A percentile compares a stretch with the other conserved stretches of the same genome.
These are phyloP conservation scores for Gynostemma pentaphyllum DNA, from an alignment of 306 rosid genomes.

Conservation along the genomic window DNA sequence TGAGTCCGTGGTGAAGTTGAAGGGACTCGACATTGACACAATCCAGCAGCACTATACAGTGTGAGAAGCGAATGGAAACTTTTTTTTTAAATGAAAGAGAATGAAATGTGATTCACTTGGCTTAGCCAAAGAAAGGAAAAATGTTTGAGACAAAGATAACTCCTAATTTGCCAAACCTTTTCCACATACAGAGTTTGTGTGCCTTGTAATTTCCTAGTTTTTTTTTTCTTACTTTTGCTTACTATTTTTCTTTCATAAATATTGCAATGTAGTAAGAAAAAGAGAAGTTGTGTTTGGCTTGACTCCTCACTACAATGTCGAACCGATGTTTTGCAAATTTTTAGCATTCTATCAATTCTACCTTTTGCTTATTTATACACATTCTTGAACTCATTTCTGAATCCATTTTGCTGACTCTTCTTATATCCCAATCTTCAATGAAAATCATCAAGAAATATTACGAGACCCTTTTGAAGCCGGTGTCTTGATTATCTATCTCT, in stretches of 20 bases:
- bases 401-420: no score
- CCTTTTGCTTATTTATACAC: no score
- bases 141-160: constrained; percentile 1
- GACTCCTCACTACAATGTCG: background rate
- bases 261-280: constrained; percentile 9
- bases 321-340: background rate
- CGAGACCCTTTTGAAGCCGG: background rate
- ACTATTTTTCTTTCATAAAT: constrained; percentile 11
- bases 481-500: background rate
- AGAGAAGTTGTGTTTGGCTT: background rate
- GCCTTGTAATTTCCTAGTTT: constrained; percentile 13
- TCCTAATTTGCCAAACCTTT: background rate
- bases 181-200: constrained; percentile 10
- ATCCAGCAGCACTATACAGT: constrained; percentile 97
- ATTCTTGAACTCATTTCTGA: no score
- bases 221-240: no score
- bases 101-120: constrained; percentile 1
- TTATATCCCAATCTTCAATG: no score
- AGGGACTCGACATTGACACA: constrained; percentile 84
- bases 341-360: background rate
- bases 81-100: background rate
- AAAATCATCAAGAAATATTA: no score
- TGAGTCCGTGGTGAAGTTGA: constrained; percentile 95
- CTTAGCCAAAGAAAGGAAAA: constrained; percentile 2
- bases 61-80: constrained; percentile 25